Percentiles rank a stretch among this genome's conserved stretches.
Evolutionary conservation across 257 asterid species (phyloP).

Genomic region (Solanum stenotomum): DNA sequence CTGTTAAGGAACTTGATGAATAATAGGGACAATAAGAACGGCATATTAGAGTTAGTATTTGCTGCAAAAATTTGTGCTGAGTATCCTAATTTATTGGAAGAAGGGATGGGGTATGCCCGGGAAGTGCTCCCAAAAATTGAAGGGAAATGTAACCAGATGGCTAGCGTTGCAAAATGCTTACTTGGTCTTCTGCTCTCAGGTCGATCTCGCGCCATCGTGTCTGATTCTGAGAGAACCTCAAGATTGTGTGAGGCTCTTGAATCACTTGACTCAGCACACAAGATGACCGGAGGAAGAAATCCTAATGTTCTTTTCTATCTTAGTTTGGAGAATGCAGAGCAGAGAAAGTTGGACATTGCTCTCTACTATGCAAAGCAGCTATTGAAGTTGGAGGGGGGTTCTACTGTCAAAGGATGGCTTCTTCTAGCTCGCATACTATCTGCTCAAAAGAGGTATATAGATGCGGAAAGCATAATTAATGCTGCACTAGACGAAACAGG

Average conservation of each 20-base stretch:
- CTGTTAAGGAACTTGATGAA: slow-evolving; percentile 54
- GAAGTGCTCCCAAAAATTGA: slow-evolving; percentile 20
- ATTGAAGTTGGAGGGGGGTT: slow-evolving; percentile 58
- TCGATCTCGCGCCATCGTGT: slow-evolving; percentile 36
- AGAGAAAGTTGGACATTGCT: slow-evolving; percentile 71
- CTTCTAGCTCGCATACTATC: slow-evolving; percentile 84
- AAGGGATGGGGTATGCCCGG: slow-evolving; percentile 40
- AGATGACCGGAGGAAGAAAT: slow-evolving; percentile 33
- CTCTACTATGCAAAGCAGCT: slow-evolving; percentile 62
- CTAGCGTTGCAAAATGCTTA: slow-evolving; percentile 37
- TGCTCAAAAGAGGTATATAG: slow-evolving; percentile 62
- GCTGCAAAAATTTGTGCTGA: slow-evolving; percentile 75
- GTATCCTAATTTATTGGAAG: slow-evolving; percentile 33
- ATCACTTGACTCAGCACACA: slow-evolving; percentile 52
- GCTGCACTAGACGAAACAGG: slow-evolving; percentile 90
- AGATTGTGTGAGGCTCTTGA: slow-evolving; percentile 63
- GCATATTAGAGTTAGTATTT: slow-evolving; percentile 40
- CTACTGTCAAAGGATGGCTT: slow-evolving; percentile 60
- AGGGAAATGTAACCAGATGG: slow-evolving; percentile 33
- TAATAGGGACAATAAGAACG: slow-evolving; percentile 36
- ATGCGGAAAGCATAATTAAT: slow-evolving; percentile 66
- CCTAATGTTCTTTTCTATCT: slow-evolving; percentile 41
- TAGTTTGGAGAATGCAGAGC: slow-evolving; percentile 80
- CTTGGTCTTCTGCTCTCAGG: slow-evolving; percentile 56
- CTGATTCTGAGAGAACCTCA: slow-evolving; percentile 46